Base-by-base conservation (phyloP, 352 stramenopile species). In the Albugo candida region DNA sequence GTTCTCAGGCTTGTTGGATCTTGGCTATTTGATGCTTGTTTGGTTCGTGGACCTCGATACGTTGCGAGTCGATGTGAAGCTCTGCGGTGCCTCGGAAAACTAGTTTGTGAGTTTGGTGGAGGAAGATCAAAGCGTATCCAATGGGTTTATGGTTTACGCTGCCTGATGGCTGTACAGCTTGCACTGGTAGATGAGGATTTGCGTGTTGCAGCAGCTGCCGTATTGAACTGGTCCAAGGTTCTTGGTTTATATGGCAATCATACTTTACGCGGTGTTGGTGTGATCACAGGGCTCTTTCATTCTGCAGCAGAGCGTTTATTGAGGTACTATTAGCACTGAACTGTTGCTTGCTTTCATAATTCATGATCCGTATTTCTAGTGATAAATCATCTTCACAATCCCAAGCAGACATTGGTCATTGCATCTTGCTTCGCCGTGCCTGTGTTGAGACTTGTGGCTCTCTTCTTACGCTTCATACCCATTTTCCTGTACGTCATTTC, bases 191-290 rank as follows among this genome's bases (percentile, higher is more conserved):
- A 92, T 41, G 69, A 83, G 10, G 78, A 92, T 43, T 73, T 88
- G 40, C 67, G 78, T 12, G 85, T 87, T 44, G 66, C 65, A 31
- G 75, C 78, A 14, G 73, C 78, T 1, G 78, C 78, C 17, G 72
- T 92, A 2, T 84, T 68, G 58, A 92, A 84, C 56, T 92, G 78
- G 72, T 86, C 73, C 0, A 71, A 80, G 21, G 57, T 92, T 12
- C 87, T 92, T 53, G 64, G 67, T 11, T 62, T 83, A 21, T 87
- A 84, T 21, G 78, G 78, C 19, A 84, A 79, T 35, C 75, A 92
- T 48, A 92, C 78, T 0, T 58, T 92, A 14, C 73, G 78, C 31
- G 78, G 78, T 36, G 66, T 69, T 8, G 69, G 70, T n/a, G 70
- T 88, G 36, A 63, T 92, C 53, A 67, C 71, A 4, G 76, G 75